These are phyloP conservation scores for Davidsoniella eucalypti DNA, from an alignment of 2,329 filamentous ascomycete genomes.

Conservation along the genomic window DNA sequence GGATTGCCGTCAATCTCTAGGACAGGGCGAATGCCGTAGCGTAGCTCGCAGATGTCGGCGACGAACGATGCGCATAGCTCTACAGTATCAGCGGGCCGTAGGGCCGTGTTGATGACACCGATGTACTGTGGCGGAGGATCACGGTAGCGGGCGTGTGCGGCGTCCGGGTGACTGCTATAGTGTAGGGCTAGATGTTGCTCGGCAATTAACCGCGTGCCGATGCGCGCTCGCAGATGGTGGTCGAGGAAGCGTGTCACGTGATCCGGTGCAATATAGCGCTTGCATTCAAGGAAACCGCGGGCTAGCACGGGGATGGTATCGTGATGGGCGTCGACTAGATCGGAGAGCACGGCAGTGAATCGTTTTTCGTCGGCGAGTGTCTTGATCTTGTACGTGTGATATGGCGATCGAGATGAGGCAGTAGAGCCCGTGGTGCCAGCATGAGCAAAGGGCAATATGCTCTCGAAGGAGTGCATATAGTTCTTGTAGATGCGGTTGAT, in stretches of 20 bases:
- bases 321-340: conserved; percentile 85
- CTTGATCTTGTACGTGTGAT: conserved; percentile 29
- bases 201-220: conserved; percentile 83
- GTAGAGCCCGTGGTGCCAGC: conserved; percentile 25
- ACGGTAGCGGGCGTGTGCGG: conserved; percentile 40
- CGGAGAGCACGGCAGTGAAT: conserved; percentile 84
- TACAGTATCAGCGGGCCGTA: conserved; percentile 67
- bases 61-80: conserved; percentile 79
- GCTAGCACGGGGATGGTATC: conserved; percentile 92
- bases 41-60: conserved; percentile 88
- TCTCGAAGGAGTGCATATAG: conserved; percentile 84
- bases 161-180: conserved; percentile 46
- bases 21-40: conserved; percentile 74
- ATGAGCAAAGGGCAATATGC: conserved; percentile 59
- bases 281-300: conserved; percentile 80
- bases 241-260: conserved; percentile 90
- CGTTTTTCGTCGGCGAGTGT: conserved; percentile 51
- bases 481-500: conserved; percentile 91
- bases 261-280: conserved; percentile 66
- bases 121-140: conserved; percentile 52
- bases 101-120: conserved; percentile 82
- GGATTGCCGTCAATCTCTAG: conserved; percentile 73
- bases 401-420: conserved; percentile 7
- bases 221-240: conserved; percentile 81
- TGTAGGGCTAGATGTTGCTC: conserved; percentile 95